Evolutionary conservation across 768 basidiomycete genomes (phyloP), one percentile per base, ranked within the genome.

Genomic region (Calocybe indica): DNA sequence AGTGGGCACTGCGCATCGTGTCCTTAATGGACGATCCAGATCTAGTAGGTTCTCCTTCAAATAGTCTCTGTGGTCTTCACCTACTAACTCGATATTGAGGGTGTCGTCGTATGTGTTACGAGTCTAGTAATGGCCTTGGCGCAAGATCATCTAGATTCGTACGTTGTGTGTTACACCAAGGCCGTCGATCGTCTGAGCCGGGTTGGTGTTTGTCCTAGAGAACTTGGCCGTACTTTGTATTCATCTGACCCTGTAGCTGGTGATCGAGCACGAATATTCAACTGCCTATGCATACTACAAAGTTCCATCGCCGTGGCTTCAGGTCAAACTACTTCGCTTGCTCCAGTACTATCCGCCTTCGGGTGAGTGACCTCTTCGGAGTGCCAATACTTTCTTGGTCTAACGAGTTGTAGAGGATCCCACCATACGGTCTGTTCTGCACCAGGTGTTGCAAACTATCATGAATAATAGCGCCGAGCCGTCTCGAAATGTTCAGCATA

Each of bases 271-370:
- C 52, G 91, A 98, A 60, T 95, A 88, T 59, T 72, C 84, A 6
- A 75, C 86, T 33, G 87, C 90, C 43, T 99, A 99, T 62, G 79
- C 93, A 12, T 99, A 99, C 64, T 99, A 99, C 69, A 92, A 93
- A 69, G 92, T 98, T 2, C 95, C 95, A 14, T 89, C 89, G 15
- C 95, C 95, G 0, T 98, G 95, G 96, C 72, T 97, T 32, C 95
- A 98, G 68, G 92, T 98, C 53, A 96, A 97, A 63, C 78, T 99
- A 2, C 73, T 99, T 10, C 85, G 92, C 15, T 65, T 99, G 11
- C 65, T 99, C 34, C 96, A 98, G 63, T 95, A 96, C 63, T 98
- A 98, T 62, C 85, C 95, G 6, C 91, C 96, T 2, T 85, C 95
- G 50, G 92, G 94, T 93, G 51, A 53, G 80, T 62, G 28, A 11